These are phyloP conservation scores for Lablab purpureus DNA, from an alignment of 306 rosid genomes.

Conservation along the genomic window DNA sequence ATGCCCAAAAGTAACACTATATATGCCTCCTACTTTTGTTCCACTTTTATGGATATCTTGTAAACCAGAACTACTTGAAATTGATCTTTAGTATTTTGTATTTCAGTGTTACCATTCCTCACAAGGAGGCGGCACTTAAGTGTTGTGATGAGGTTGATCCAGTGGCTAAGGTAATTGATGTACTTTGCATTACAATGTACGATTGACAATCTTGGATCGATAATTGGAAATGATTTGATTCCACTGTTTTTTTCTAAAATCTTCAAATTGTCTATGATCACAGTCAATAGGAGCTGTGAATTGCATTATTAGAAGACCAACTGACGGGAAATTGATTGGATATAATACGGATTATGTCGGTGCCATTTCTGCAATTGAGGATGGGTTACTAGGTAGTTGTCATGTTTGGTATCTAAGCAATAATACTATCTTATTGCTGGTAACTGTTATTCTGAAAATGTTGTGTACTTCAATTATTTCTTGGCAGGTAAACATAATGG, in stretches of 20 bases:
- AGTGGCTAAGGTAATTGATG: conserved; percentile 76
- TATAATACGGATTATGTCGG: conserved; percentile 87
- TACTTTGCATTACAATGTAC: conserved; percentile 34
- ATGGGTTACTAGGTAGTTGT: conserved; percentile 77
- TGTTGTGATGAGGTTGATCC: conserved; percentile 96
- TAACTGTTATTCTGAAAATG: conserved; percentile 23
- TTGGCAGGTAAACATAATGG: conserved; percentile 54
- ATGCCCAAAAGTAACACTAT: not conserved
- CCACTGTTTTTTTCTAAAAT: not conserved
- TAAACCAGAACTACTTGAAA: conserved; percentile 15
- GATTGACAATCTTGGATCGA: conserved; percentile 23
- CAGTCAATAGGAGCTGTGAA: conserved; percentile 98
- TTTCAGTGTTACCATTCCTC: conserved; percentile 82
- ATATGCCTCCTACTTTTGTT: conserved; percentile 11
- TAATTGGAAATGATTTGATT: conserved; percentile 38
- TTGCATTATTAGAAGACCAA: conserved; percentile 72
- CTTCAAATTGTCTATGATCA: conserved; percentile 48
- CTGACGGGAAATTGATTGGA: conserved; percentile 89
- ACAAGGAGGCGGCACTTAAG: conserved; percentile 81
- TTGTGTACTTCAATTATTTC: conserved; percentile 32
- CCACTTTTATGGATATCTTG: conserved; percentile 19
- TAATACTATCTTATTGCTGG: conserved; percentile 31
- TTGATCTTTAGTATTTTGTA: conserved; percentile 48
- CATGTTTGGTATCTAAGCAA: conserved; percentile 30
- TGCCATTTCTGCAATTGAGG: conserved; percentile 89